Conservation (phyloP, 495 filamentous ascomycete genomes). For the Neurospora tetrasperma region DNA sequence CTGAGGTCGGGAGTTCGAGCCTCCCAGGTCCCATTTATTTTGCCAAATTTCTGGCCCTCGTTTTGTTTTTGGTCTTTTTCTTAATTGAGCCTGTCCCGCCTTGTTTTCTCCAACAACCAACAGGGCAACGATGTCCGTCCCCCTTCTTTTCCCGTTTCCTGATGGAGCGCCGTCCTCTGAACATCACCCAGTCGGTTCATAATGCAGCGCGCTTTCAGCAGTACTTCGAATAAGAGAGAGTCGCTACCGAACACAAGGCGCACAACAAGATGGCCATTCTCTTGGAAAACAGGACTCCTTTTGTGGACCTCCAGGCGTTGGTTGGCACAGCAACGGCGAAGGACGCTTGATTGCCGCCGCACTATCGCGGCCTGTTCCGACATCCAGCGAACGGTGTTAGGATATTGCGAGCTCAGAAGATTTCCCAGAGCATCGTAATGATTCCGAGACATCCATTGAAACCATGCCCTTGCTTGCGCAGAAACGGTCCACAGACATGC, state of each 20-base stretch:
- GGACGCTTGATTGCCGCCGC: not conserved
- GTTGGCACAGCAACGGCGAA: not conserved
- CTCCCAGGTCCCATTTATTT: slow-evolving; percentile 12
- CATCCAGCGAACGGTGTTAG: too few relatives aligned
- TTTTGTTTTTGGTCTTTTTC: not conserved
- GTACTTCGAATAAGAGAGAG: not conserved
- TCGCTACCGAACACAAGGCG: not conserved
- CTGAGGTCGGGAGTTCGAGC: slow-evolving; percentile 16
- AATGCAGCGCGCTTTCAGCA: not conserved
- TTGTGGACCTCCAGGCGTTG: not conserved
- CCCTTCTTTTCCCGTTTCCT: not conserved
- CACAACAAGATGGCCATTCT: not conserved
- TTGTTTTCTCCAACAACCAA: not conserved
- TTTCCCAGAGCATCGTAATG: not conserved
- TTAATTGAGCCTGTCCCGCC: not conserved
- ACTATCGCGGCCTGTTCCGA: not conserved
- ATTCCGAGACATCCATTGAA: not conserved
- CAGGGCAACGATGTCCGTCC: not conserved
- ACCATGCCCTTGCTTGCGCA: not conserved
- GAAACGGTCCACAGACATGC: not conserved
- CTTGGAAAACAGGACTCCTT: not conserved
- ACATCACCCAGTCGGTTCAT: not conserved
- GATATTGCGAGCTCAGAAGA: not conserved
- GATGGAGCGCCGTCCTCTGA: not conserved
- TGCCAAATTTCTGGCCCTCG: not conserved